Evolutionary conservation across 2,329 filamentous ascomycete species (phyloP).

Genomic region (Neophaeococcomyces mojaviensis): DNA sequence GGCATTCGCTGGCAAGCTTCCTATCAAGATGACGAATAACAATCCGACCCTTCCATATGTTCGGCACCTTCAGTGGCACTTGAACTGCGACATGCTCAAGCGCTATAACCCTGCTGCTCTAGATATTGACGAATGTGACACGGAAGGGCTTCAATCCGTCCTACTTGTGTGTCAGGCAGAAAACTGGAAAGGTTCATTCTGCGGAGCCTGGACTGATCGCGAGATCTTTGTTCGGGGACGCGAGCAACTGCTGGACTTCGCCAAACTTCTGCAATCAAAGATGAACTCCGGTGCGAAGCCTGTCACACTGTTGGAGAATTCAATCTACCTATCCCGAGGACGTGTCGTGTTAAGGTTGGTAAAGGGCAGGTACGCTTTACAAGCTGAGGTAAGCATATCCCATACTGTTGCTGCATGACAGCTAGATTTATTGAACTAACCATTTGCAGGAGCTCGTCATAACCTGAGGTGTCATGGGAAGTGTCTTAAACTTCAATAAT

Average conservation of each 20-base stretch:
- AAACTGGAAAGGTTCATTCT: slow-evolving; percentile 18
- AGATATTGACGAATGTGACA: slow-evolving; percentile 9
- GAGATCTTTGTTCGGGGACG: slow-evolving; percentile 17
- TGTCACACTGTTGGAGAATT: slow-evolving; percentile 15
- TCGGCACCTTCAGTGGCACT: slow-evolving; percentile 18
- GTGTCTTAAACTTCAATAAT: background rate
- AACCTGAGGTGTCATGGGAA: too few relatives aligned
- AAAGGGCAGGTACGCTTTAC: background rate
- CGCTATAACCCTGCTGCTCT: slow-evolving; percentile 14
- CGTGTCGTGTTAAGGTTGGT: slow-evolving; percentile 15
- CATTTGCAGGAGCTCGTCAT: background rate
- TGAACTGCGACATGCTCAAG: slow-evolving; percentile 21
- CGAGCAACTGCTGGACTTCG: slow-evolving; percentile 16
- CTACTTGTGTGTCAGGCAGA: slow-evolving; percentile 19
- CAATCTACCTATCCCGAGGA: slow-evolving; percentile 16
- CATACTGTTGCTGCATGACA: background rate
- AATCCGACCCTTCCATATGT: slow-evolving; percentile 12
- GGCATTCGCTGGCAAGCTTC: slow-evolving; percentile 18
- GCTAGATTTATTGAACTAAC: too few relatives aligned
- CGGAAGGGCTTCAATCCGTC: slow-evolving; percentile 11
- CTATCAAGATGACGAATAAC: slow-evolving; percentile 11
- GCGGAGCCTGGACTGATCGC: slow-evolving; percentile 20
- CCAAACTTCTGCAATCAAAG: slow-evolving; percentile 12
- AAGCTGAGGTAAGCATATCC: slow-evolving; percentile 1
- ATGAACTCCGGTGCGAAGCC: slow-evolving; percentile 11